phyloP scores from a whole-genome alignment of 768 basidiomycete genomes.

The Auriscalpium orientale region DNA sequence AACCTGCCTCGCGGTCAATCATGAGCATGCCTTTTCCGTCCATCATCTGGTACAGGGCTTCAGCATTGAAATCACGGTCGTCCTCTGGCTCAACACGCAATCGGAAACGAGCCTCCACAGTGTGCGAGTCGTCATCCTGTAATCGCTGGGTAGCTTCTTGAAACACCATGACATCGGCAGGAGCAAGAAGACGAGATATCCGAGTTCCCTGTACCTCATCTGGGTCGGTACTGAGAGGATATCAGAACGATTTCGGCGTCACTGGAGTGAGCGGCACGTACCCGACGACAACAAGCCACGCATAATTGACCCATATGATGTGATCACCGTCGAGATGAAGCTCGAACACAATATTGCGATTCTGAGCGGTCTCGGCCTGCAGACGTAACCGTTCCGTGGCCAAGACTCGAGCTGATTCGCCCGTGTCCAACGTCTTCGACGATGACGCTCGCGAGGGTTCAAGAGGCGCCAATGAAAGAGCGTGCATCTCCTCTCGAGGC shows the following conservation, averaged over 20 bases:
- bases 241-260: constrained; percentile 10
- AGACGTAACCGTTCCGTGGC: constrained; percentile 83
- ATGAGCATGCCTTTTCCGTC: constrained; percentile 99
- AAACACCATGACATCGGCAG: constrained; percentile 77
- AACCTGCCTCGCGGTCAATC: constrained; percentile 83
- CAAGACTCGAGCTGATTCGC: constrained; percentile 74
- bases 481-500: constrained; percentile 39
- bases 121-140: constrained; percentile 87
- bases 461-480: constrained; percentile 15
- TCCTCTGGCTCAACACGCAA: constrained; percentile 65
- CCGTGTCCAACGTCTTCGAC: constrained; percentile 48
- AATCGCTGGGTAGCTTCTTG: constrained; percentile 79
- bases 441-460: constrained; percentile 17
- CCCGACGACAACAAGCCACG: constrained; percentile 91
- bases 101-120: constrained; percentile 86
- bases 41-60: constrained; percentile 71
- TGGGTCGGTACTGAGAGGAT: constrained; percentile 62
- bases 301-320: constrained; percentile 93
- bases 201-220: constrained; percentile 70
- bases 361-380: constrained; percentile 92
- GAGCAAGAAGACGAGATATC: constrained; percentile 74
- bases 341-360: constrained; percentile 94
- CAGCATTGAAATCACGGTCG: constrained; percentile 42
- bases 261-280: constrained; percentile 30
- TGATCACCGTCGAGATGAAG: constrained; percentile 90